Conservation (phyloP, 2,329 filamentous ascomycete species). For the Mycosphaerella sp. region DNA sequence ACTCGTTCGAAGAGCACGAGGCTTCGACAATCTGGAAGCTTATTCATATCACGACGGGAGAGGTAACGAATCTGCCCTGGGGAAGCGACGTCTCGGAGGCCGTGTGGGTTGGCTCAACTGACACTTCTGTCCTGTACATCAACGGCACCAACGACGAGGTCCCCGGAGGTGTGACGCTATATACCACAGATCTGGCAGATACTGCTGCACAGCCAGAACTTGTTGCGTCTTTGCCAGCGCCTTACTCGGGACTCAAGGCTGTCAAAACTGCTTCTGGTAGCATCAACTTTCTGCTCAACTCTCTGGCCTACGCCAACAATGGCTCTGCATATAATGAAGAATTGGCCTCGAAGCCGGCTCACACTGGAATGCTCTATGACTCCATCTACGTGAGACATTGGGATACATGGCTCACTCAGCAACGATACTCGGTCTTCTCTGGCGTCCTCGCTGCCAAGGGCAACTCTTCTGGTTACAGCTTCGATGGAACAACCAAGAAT, state of each 20-base stretch:
- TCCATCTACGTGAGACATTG: conserved; percentile 49
- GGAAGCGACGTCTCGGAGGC: conserved; percentile 22
- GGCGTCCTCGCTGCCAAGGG: conserved; percentile 35
- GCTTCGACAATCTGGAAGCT: conserved; percentile 23
- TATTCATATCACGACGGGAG: conserved; percentile 20
- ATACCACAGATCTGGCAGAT: conserved; percentile 33
- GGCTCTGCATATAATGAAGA: conserved; percentile 44
- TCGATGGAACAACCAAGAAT: conserved; percentile 21
- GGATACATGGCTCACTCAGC: conserved; percentile 46
- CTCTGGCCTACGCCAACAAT: conserved; percentile 26
- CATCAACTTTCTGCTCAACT: conserved; percentile 27
- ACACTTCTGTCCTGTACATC: conserved; percentile 29
- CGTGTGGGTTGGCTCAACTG: conserved; percentile 31
- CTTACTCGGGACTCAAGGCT: conserved; percentile 37
- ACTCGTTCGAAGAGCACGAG: conserved; percentile 24
- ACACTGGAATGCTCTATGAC: conserved; percentile 45
- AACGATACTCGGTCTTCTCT: conserved; percentile 46
- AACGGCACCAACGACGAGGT: conserved; percentile 24
- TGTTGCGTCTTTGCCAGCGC: conserved; percentile 30
- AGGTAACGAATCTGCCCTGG: conserved; percentile 23
- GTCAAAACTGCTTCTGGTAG: conserved; percentile 23
- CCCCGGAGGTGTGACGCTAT: conserved; percentile 34
- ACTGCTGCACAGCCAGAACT: conserved; percentile 20
- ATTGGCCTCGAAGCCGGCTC: conserved; percentile 41
- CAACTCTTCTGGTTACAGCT: conserved; percentile 11